Evolutionary conservation across 345 rosid species (phyloP), one percentile per base, ranked within the genome.

Genomic region (Aethionema arabicum): DNA sequence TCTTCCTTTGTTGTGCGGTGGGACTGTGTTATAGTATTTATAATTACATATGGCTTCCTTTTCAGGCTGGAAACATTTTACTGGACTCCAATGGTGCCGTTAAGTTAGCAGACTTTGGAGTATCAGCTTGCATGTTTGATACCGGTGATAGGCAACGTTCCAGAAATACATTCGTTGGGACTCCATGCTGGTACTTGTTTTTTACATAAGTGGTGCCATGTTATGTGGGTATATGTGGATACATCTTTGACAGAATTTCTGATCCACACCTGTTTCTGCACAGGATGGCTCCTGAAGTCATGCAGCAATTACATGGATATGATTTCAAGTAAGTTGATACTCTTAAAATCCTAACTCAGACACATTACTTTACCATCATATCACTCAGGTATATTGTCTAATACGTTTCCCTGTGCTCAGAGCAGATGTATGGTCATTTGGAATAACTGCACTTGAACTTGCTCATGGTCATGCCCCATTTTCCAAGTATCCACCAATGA

Each of bases 211-310:
- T 32, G 15, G 33, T 15, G 56, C 59, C 38, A 61, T 49, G 43
- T 66, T 73, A 47, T 41, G 35, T 52, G 9, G 51, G 42, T 37
- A 14, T 55, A 48, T 40, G 35, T 35, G 4, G 36, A 52, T 29
- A 35, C 29, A 21, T 63, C 63, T 40, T 59, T 44, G 51, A 53
- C 53, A 4, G 4, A 61, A 57, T 6, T 51, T 59, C 63, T 47
- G 56, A 46, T 69, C 60, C 38, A n/a, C 37, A 35, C 43, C 42
- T 67, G 60, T 55, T 49, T 66, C 43, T 54, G 73, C 66, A 58
- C 73, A 93, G 99, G 99, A 90, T 93, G 99, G 99, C 99, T 72
- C 99, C 99, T 68, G 99, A 90, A 83, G 99, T 93, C 51, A 93
- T 93, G 99, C 99, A 93, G 70, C 99, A 93, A 66, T 65, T 90